Evolutionary conservation across 2,329 filamentous ascomycete species (phyloP).

Genomic region (Lachnellula arida): DNA sequence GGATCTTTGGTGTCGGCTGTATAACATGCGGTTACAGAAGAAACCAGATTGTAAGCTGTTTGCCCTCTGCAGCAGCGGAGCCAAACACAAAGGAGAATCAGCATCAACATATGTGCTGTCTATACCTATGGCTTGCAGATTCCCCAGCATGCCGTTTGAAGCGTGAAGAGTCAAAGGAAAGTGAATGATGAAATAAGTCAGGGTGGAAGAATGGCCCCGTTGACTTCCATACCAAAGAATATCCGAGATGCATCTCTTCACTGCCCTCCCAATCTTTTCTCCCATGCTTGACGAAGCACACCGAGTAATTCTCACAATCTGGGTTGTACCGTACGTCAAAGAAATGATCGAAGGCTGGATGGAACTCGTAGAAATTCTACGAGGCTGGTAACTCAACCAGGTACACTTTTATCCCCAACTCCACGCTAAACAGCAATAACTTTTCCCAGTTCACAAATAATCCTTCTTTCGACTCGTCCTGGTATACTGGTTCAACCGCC

Average conservation of each 20-base stretch:
- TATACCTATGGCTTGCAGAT: too few relatives aligned
- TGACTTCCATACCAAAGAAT: too few relatives aligned
- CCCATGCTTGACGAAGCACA: constrained; percentile 9
- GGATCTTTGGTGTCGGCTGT: too few relatives aligned
- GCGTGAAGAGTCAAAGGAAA: too few relatives aligned
- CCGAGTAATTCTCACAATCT: constrained; percentile 9
- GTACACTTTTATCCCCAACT: constrained; percentile 23
- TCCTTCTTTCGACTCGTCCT: constrained; percentile 93
- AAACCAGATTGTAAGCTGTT: too few relatives aligned
- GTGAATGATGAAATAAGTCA: too few relatives aligned
- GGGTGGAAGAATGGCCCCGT: too few relatives aligned
- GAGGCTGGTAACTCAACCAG: neutral
- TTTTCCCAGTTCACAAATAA: constrained; percentile 59
- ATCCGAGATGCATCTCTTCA: constrained; percentile 2
- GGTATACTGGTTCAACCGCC: constrained; percentile 94
- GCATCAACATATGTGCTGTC: too few relatives aligned
- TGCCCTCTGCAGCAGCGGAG: too few relatives aligned
- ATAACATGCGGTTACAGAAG: too few relatives aligned
- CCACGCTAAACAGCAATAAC: constrained; percentile 30
- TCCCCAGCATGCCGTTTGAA: too few relatives aligned
- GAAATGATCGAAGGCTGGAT: constrained; percentile 9
- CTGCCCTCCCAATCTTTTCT: constrained; percentile 1
- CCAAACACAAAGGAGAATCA: too few relatives aligned
- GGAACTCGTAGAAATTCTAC: constrained; percentile 2
- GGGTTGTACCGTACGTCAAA: constrained; percentile 15